A percentile compares a stretch with the other conserved stretches of the same genome.
Conservation (phyloP, 208 protist genomes). For the Trichomonas gallinae region DNA sequence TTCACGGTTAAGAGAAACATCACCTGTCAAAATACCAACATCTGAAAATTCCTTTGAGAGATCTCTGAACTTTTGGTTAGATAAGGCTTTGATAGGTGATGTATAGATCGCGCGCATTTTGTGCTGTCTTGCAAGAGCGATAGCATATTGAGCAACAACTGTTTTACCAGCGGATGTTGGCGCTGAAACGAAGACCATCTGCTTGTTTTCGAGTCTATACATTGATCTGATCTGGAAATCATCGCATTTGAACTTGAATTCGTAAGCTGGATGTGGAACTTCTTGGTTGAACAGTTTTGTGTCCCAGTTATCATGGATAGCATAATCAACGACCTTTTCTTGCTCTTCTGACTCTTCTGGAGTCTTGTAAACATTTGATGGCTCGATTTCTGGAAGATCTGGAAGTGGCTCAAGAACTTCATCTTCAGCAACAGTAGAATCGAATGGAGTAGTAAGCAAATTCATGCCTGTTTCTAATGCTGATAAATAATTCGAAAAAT, state of each 20-base stretch:
- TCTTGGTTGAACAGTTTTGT: not conserved
- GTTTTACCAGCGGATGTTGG: slow-evolving; percentile 47
- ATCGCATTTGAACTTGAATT: slow-evolving; percentile 10
- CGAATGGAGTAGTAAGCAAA: not conserved
- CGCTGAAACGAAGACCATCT: slow-evolving; percentile 26
- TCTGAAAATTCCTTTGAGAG: slow-evolving; percentile 38
- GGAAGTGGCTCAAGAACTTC: not conserved
- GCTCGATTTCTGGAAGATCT: not conserved
- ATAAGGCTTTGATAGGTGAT: slow-evolving; percentile 77
- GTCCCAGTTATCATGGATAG: not conserved
- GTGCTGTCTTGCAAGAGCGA: slow-evolving; percentile 54
- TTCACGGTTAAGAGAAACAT: slow-evolving; percentile 53
- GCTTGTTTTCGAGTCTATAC: not conserved
- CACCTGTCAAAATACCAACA: slow-evolving; percentile 38
- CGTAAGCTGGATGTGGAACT: not conserved
- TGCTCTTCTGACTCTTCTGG: not conserved
- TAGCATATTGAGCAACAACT: slow-evolving; percentile 71
- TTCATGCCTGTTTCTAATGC: not conserved
- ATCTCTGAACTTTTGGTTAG: slow-evolving; percentile 76
- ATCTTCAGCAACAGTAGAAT: no score
- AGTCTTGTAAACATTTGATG: not conserved
- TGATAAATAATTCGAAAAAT: not conserved
- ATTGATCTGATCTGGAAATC: slow-evolving; percentile 2
- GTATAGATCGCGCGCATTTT: slow-evolving; percentile 70
- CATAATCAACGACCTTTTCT: no score